These are phyloP conservation scores for Orychophragmus violaceus DNA, from an alignment of 345 rosid species.

Conservation along the genomic window DNA sequence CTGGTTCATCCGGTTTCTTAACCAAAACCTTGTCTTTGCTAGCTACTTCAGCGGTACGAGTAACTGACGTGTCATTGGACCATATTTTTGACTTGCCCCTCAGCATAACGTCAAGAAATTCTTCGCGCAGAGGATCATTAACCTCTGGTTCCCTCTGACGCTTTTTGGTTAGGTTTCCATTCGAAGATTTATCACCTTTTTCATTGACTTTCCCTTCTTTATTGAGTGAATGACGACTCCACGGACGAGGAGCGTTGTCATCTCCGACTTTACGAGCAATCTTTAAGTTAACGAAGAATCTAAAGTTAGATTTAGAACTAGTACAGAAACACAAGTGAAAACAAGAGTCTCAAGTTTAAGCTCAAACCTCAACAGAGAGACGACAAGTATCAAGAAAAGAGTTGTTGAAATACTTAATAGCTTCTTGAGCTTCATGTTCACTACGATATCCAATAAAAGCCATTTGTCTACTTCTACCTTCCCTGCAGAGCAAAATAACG, in stretches of 20 bases:
- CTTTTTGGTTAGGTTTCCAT: constrained; percentile 18
- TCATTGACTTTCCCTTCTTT: constrained; percentile 36
- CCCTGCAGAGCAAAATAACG: constrained; percentile 36
- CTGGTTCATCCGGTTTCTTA: constrained; percentile 28
- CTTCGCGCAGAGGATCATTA: constrained; percentile 49
- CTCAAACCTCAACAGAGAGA: constrained; percentile 70
- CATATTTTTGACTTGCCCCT: constrained; percentile 66
- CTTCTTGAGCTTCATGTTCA: constrained; percentile 68
- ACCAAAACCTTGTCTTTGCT: constrained; percentile 18
- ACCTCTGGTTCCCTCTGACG: constrained; percentile 23
- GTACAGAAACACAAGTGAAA: background rate
- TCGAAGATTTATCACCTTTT: constrained; percentile 17
- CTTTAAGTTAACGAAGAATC: constrained; percentile 29
- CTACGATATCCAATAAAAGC: constrained; percentile 83
- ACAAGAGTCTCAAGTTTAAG: background rate
- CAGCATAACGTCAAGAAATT: constrained; percentile 82
- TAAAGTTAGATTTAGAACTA: background rate
- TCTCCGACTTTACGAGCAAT: constrained; percentile 70
- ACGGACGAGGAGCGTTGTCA: constrained; percentile 62
- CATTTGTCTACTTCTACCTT: constrained; percentile 80
- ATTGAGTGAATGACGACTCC: constrained; percentile 71
- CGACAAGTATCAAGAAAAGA: constrained; percentile 58
- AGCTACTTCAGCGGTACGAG: constrained; percentile 25
- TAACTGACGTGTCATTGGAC: constrained; percentile 59
- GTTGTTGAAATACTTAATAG: constrained; percentile 65